Evolutionary conservation across 2,329 filamentous ascomycete species (phyloP).

Genomic region (Aspergillus sp.): DNA sequence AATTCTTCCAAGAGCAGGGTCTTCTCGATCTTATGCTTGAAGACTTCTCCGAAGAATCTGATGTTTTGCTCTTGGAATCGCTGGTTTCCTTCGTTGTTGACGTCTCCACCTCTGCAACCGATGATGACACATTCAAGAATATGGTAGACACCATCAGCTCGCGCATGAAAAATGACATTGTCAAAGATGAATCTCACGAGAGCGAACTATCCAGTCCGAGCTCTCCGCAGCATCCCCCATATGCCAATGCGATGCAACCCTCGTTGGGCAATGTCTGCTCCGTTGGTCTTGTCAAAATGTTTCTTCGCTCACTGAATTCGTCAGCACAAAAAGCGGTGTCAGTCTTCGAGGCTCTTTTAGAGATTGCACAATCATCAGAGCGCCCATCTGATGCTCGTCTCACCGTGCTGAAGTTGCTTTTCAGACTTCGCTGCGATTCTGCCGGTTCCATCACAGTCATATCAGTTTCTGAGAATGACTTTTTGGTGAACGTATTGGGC

Average conservation of each 20-base stretch:
- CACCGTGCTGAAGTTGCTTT: constrained; percentile 69
- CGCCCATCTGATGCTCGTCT: constrained; percentile 64
- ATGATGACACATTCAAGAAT: constrained; percentile 26
- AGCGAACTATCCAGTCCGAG: constrained; percentile 34
- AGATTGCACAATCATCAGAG: constrained; percentile 53
- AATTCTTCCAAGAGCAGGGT: constrained; percentile 26
- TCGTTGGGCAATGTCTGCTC: constrained; percentile 57
- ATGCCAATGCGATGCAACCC: constrained; percentile 22
- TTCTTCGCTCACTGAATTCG: constrained; percentile 63
- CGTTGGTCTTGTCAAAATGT: constrained; percentile 66
- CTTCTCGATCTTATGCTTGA: constrained; percentile 27
- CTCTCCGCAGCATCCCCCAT: constrained; percentile 25
- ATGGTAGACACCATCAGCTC: constrained; percentile 28
- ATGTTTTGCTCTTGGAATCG: constrained; percentile 32
- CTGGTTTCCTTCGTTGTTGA: constrained; percentile 35
- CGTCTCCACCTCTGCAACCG: constrained; percentile 19
- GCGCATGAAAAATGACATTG: constrained; percentile 30
- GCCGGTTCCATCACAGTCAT: constrained; percentile 68
- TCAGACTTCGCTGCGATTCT: constrained; percentile 76
- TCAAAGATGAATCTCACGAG: constrained; percentile 26
- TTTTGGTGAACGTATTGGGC: constrained; percentile 64
- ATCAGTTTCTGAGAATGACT: constrained; percentile 62
- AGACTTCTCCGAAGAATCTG: constrained; percentile 31
- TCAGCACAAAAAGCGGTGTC: constrained; percentile 59
- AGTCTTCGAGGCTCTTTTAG: constrained; percentile 57